A percentile compares a stretch with the other conserved stretches of the same genome.
phyloP scores from a whole-genome alignment of 2,329 filamentous ascomycete species.

The Neonectria magnoliae region DNA sequence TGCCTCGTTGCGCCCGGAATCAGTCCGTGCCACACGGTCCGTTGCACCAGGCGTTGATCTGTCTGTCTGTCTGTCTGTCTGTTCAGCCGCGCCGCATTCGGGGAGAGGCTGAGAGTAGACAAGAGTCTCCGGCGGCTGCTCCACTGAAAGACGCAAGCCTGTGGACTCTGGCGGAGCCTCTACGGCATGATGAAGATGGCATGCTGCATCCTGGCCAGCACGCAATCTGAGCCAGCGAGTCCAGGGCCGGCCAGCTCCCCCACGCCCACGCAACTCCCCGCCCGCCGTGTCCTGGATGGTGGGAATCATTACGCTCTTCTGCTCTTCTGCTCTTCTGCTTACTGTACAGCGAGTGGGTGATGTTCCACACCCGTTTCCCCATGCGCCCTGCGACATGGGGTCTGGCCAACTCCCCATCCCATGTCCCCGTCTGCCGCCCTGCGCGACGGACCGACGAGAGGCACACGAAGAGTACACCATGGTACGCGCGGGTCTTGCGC shows the following conservation, averaged over 20 bases:
- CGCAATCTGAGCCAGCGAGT: constrained; percentile 34
- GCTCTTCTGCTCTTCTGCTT: constrained; percentile 2
- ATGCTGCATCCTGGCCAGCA: constrained; percentile 45
- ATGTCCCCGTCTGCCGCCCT: background rate
- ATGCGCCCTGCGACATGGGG: constrained; percentile 4
- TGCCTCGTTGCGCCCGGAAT: background rate
- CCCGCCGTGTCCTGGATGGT: background rate
- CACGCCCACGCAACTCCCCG: constrained; percentile 31
- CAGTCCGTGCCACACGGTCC: background rate
- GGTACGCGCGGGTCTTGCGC: constrained; percentile 16
- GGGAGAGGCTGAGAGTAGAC: background rate
- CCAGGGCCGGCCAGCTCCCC: constrained; percentile 23
- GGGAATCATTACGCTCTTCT: constrained; percentile 2
- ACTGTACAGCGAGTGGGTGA: too few species aligned
- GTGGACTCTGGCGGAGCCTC: constrained; percentile 21
- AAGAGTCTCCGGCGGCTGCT: background rate
- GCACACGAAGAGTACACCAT: background rate
- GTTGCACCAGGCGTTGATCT: background rate
- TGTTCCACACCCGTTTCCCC: constrained; percentile 7
- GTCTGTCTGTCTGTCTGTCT: too few species aligned
- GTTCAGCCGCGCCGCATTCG: background rate
- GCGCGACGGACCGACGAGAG: constrained; percentile 17
- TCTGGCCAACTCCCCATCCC: constrained; percentile 15
- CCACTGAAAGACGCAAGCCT: constrained; percentile 25
- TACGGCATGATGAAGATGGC: constrained; percentile 35